phyloP scores from a whole-genome alignment of 768 basidiomycete genomes.

The Macrolepiota albuminosa region DNA sequence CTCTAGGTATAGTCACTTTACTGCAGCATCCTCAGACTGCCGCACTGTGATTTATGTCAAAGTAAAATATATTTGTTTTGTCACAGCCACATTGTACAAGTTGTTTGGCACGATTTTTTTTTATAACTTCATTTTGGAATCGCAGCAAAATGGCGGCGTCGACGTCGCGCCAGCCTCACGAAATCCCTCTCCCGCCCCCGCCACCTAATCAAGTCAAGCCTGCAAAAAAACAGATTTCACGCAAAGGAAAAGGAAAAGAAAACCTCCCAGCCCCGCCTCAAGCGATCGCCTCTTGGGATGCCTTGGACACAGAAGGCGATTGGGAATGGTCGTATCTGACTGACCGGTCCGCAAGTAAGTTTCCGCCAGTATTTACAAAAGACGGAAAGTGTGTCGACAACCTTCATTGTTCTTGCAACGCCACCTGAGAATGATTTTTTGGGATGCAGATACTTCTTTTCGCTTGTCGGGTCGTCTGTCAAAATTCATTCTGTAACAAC shows the following conservation, averaged over 20 bases:
- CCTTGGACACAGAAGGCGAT: constrained; percentile 22
- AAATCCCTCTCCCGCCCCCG: constrained; percentile 27
- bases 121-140: constrained; percentile 8
- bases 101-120: constrained; percentile 34
- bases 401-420: background rate
- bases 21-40: background rate
- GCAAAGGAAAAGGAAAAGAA: constrained; percentile 49
- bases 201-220: constrained; percentile 19
- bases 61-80: constrained; percentile 6
- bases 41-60: background rate
- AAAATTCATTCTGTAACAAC: constrained; percentile 81
- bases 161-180: constrained; percentile 33
- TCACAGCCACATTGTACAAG: constrained; percentile 1
- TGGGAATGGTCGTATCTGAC: constrained; percentile 75
- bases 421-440: constrained; percentile 2
- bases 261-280: constrained; percentile 18
- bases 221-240: constrained; percentile 23
- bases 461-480: constrained; percentile 73
- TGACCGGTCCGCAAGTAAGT: constrained; percentile 57
- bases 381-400: constrained; percentile 66
- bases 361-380: constrained; percentile 77
- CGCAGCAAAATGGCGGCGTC: constrained; percentile 37
- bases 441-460: constrained; percentile 76
- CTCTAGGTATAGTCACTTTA: background rate
- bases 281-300: constrained; percentile 19